Base-by-base conservation (phyloP, 371 early-diverging fungal species). In the Chytridiales sp. region DNA sequence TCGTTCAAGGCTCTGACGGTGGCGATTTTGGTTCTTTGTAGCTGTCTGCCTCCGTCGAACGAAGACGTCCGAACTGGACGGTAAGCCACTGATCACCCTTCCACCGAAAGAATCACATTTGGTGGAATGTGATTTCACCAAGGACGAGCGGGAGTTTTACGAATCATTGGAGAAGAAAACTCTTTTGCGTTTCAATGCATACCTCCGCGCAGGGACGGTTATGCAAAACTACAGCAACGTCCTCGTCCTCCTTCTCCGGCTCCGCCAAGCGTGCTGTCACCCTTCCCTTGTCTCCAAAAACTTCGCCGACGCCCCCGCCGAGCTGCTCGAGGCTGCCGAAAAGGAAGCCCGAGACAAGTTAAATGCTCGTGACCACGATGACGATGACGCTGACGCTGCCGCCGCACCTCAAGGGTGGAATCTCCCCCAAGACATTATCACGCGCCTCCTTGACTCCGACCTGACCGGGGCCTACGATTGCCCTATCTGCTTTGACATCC, bases 11-110 rank as follows among this genome's bases (percentile, higher is more conserved):
- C 9, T 9, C 50, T 50, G 50, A 50, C 40, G 40, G 9, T 30
- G 41, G 30, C 21, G n/a, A n/a, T 22, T 39, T 38, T 5, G 13
- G 11, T 53, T 5, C 46, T 38, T 9, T 24, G 78, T 80, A 67
- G 86, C 87, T 0, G 72, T 87, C 30, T 84, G 86, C 78, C 72
- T 91, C n/a, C 74, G 91, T 44, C 74, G 91, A n/a, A 86, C 85
- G 15, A 91, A 91, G 56, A 73, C 69, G 19, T 72, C 74, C 17
- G 43, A 56, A 44, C 72, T 87, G 13, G 85, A 87, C 54, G 91
- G 89, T 27, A 75, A 77, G 36, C 87, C 85, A 30, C 69, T 87
- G 15, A 51, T 91, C n/a, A 50, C 76, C 1, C 69, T 91, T 8
- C 88, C 89, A 0, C 52, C 67, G 0, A 77, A 85, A 17, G 67